Evolutionary conservation across 2,329 filamentous ascomycete species (phyloP).

Genomic region (Phaeosphaeria sp.): DNA sequence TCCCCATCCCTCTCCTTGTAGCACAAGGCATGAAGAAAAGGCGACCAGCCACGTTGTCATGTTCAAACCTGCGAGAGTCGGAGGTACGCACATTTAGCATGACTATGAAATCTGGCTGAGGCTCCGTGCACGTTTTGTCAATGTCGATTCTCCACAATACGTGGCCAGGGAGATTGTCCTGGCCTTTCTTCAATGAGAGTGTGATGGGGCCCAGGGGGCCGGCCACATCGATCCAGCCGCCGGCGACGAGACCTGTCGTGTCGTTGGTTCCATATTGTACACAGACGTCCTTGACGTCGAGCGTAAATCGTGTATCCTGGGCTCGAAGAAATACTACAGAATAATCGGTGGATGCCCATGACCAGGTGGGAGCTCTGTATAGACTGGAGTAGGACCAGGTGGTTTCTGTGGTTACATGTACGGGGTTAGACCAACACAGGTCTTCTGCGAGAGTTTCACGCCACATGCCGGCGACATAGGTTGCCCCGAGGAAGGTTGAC

Average conservation of each 20-base stretch:
- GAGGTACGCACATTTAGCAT: background rate
- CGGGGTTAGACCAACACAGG: background rate
- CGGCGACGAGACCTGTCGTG: conserved; percentile 10
- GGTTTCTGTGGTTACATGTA: no score
- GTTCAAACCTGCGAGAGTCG: background rate
- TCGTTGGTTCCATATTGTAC: no score
- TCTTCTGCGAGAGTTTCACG: conserved; percentile 3
- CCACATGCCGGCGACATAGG: conserved; percentile 19
- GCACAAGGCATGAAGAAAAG: background rate
- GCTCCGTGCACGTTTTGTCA: background rate
- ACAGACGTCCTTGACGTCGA: conserved; percentile 6
- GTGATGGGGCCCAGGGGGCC: background rate
- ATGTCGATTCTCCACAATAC: background rate
- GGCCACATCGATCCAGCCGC: conserved; percentile 8
- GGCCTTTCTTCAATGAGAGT: background rate
- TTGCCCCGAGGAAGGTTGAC: background rate
- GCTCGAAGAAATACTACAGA: no score
- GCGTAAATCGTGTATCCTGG: no score
- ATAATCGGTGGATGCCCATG: conserved; percentile 19
- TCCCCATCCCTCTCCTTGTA: background rate
- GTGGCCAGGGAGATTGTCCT: background rate
- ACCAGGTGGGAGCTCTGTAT: conserved; percentile 20
- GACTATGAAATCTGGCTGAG: background rate
- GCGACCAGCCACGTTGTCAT: background rate
- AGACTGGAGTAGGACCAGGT: background rate